Conservation (phyloP, 2,329 filamentous ascomycete genomes). For the Monosporascus sp. region DNA sequence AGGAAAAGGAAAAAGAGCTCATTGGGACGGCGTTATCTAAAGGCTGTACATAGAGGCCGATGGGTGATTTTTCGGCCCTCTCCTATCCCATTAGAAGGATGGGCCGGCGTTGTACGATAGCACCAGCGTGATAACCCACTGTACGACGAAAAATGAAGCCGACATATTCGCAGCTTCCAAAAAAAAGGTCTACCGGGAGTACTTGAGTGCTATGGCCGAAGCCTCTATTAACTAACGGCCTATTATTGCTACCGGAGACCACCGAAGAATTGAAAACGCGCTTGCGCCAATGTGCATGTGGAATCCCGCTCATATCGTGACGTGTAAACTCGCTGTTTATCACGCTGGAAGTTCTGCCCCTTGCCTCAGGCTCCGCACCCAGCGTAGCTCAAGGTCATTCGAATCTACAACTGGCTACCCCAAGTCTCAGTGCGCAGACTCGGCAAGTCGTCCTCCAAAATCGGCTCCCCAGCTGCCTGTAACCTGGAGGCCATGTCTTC, state of each 20-base stretch:
- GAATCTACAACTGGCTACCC: background rate
- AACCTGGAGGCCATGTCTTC: conserved; percentile 65
- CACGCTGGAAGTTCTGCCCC: background rate
- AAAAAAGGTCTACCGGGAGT: no score
- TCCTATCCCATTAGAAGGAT: background rate
- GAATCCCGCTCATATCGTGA: no score
- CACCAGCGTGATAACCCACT: no score
- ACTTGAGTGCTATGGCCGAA: no score
- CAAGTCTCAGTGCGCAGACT: conserved; percentile 4
- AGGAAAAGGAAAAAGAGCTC: background rate
- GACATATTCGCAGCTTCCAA: no score
- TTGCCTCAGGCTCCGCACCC: background rate
- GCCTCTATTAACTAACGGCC: no score
- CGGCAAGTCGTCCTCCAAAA: conserved; percentile 48
- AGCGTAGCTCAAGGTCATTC: background rate
- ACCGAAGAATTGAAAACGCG: no score
- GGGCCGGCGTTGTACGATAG: background rate
- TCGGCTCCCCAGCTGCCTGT: conserved; percentile 49
- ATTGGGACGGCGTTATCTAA: conserved; percentile 5
- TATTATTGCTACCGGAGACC: no score
- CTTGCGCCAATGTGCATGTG: no score
- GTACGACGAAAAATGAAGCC: no score
- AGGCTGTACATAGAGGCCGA: background rate
- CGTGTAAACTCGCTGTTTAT: no score
- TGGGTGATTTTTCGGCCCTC: background rate